Evolutionary conservation across 805 yeast genomes (phyloP).

Genomic region (Cyberlindnera maritima): DNA sequence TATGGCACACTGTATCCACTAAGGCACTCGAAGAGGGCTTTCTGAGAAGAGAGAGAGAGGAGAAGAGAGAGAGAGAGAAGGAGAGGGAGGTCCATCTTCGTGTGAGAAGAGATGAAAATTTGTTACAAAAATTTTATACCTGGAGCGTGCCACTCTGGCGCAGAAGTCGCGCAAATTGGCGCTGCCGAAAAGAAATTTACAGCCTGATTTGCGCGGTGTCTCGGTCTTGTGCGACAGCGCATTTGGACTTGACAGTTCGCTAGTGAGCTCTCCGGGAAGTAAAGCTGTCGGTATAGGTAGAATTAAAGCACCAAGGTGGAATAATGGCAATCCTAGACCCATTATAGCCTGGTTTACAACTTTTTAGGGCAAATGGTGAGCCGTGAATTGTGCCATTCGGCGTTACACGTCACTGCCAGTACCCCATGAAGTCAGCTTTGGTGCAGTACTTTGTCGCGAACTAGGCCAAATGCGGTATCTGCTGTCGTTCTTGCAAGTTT

Average conservation of each 20-base stretch:
- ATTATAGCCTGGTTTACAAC: neutral
- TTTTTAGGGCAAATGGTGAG: neutral
- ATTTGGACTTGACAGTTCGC: too few species aligned
- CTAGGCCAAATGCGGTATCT: neutral
- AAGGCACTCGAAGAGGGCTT: conserved; percentile 26
- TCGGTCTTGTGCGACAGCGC: too few species aligned
- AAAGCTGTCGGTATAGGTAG: too few species aligned
- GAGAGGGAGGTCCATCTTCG: conserved; percentile 5
- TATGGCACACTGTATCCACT: conserved; percentile 15
- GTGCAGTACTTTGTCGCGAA: neutral
- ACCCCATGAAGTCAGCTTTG: conserved; percentile 5
- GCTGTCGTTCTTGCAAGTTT: neutral
- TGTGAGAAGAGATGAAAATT: conserved; percentile 8
- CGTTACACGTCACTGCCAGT: neutral
- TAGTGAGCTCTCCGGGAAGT: too few species aligned
- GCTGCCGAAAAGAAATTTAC: conserved; percentile 2
- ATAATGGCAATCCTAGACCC: neutral
- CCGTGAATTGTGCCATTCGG: neutral
- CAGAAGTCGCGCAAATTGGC: neutral
- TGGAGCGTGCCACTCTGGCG: neutral
- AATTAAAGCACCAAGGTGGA: too few species aligned
- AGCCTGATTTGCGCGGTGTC: conserved; percentile 1
- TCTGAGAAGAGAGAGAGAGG: conserved; percentile 34
- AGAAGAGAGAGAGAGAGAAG: conserved; percentile 24
- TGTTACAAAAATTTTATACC: conserved; percentile 12